Evolutionary conservation across 768 basidiomycete species (phyloP), one percentile per base, ranked within the genome.

Genomic region (Tulasnella sp.): DNA sequence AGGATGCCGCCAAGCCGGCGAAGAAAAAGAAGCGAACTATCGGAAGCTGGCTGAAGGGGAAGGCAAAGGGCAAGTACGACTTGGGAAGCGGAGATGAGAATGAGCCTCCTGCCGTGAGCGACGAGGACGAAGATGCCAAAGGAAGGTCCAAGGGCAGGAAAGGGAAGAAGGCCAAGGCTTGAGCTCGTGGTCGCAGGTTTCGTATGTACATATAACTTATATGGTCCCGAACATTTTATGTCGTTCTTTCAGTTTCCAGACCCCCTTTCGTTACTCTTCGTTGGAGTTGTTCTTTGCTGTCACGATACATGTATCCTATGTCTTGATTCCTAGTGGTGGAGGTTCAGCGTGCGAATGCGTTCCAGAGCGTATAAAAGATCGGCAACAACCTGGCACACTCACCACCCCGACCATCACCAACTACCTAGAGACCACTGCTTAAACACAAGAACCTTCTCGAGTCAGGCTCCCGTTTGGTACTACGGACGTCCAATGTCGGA

Each of bases 11-110:
- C 15, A 67, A 71, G 49, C 69, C 69, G 15, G 70, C 39, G 31
- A 45, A 38, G 69, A 76, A 76, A 39, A 76, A 72, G 76, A 76
- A 74, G 49, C 49, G 75, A 0, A 40, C 58, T 4, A 37, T 76
- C 9, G 76, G 76, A 14, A 72, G 42, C 4, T 72, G 52, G 40
- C 45, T 45, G 38, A 76, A 68, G 49, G 75, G 64, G 15, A 71
- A 58, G 42, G 69, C 29, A 6, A 64, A 68, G 74, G 64, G 19
- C 31, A 52, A 52, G 38, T 67, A 42, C 29, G 52, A 68, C 64
- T 67, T 42, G 38, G 74, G 52, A 19, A 76, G 74, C 38, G 74
- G 67, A 6, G 74, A 76, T 2, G 74, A 76, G 34, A 67, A 76
- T 12, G 74, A 68, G 29, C 58, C 54, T 38, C 37, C 22, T 31